Base-by-base conservation (phyloP, 192 early-diverging fungal species). In the Podila epicladia region DNA sequence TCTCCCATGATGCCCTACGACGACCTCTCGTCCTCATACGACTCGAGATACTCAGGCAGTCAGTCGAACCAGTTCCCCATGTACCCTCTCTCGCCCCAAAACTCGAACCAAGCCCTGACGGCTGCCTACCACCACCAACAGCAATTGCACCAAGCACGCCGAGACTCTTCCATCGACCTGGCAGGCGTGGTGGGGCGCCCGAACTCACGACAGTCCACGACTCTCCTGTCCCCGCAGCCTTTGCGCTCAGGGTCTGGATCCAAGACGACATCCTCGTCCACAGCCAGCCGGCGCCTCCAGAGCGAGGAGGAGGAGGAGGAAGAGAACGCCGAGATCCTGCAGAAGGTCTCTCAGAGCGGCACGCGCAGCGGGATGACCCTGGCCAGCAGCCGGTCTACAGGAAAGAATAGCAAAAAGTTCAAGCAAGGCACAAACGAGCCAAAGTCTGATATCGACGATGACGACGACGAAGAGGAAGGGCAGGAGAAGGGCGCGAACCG, bases 391-490 rank as follows among this genome's bases (percentile, higher is more conserved):
- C 58, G 24, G n/a, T 53, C 73, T 19, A 45, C 41, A 8, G 41
- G 41, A 15, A 59, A 5, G 15, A 71, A 37, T 24, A 17, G 37
- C 41, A 58, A 55, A 17, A 26, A 15, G n/a, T 35, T n/a, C 6
- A 41, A 8, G 6, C 33, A 11, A 63, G 59, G 29, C 59, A 13
- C 19, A 22, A 6, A 55, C 2, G 53, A 55, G n/a, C 20, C n/a
- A 5, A 55, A 55, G 2, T 26, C 35, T n/a, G 62, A n/a, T 17
- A 22, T n/a, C 0, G 53, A 55, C 20, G 31, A 35, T 19, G 75
- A 79, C 8, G 70, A 69, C 15, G 67, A 69, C 48, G 77, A 80
- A 9, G 77, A 80, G 32, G 71, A 73, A 65, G 76, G 76, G 11
- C 77, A 80, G 62, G 77, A 80, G 38, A 59, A 62, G 29, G 77